These are phyloP conservation scores for Globisporangium solare DNA, from an alignment of 352 stramenopile species.

Conservation along the genomic window DNA sequence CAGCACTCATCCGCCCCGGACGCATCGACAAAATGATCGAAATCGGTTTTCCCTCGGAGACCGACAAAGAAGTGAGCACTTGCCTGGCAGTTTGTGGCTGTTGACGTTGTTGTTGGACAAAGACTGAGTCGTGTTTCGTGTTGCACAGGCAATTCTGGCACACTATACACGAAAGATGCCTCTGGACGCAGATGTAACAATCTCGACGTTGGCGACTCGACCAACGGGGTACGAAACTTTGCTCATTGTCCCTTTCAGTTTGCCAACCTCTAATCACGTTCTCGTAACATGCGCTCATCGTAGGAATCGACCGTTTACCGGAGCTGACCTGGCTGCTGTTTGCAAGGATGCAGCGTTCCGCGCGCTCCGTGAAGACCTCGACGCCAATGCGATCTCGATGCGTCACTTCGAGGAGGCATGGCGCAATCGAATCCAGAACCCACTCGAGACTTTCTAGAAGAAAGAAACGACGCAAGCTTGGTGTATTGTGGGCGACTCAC, in stretches of 20 bases:
- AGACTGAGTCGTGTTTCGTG: not conserved
- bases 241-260: not conserved
- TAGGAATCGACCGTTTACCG: constrained; percentile 40
- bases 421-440: constrained; percentile 22
- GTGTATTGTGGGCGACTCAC: not conserved
- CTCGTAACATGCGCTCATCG: constrained; percentile 10
- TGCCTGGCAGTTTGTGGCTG: not conserved
- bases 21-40: constrained; percentile 77
- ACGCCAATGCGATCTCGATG: constrained; percentile 27
- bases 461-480: constrained; percentile 1
- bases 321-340: constrained; percentile 58
- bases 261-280: not conserved
- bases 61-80: constrained; percentile 28
- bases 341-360: constrained; percentile 81
- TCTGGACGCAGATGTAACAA: constrained; percentile 47
- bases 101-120: constrained; percentile 4
- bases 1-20: constrained; percentile 65
- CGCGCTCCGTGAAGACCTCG: constrained; percentile 60
- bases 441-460: constrained; percentile 13
- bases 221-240: constrained; percentile 27
- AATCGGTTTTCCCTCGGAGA: constrained; percentile 40
- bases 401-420: constrained; percentile 49
- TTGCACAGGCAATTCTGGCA: constrained; percentile 52
- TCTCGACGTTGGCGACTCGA: constrained; percentile 32
- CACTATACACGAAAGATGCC: constrained; percentile 72